A percentile compares a stretch with the other conserved stretches of the same genome.
Evolutionary conservation across 2,329 filamentous ascomycete species (phyloP).

Genomic region (Colletotrichum lini): DNA sequence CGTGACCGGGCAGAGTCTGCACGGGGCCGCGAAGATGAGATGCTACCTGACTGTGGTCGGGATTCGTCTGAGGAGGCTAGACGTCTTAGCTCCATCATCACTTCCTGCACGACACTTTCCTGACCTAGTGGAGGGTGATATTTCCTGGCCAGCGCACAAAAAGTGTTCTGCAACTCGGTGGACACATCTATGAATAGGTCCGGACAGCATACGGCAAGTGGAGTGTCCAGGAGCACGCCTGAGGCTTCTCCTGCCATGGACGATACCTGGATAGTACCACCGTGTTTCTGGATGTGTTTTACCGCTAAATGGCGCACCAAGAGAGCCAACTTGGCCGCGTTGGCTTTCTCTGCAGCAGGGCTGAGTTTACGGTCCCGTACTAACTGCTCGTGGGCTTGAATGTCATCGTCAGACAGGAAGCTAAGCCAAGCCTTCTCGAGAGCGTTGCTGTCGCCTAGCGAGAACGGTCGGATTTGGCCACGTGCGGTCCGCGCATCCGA

Average conservation of each 20-base stretch:
- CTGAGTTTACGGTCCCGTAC: constrained; percentile 51
- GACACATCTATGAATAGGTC: constrained; percentile 63
- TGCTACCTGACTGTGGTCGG: background rate
- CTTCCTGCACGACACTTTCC: constrained; percentile 61
- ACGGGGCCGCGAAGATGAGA: constrained; percentile 15
- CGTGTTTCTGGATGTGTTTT: constrained; percentile 64
- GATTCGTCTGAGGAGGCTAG: constrained; percentile 7
- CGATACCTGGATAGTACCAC: constrained; percentile 52
- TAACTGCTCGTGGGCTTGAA: constrained; percentile 62
- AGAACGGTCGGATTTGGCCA: constrained; percentile 82
- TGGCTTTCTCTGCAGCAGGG: constrained; percentile 51
- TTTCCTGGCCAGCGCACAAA: constrained; percentile 64
- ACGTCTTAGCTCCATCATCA: constrained; percentile 53
- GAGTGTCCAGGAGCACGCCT: constrained; percentile 49
- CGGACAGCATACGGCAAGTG: constrained; percentile 62
- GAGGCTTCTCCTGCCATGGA: constrained; percentile 49
- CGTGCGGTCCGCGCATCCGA: constrained; percentile 67
- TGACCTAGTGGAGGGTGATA: constrained; percentile 56
- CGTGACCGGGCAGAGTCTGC: constrained; percentile 38
- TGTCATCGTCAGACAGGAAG: constrained; percentile 66
- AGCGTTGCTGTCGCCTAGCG: constrained; percentile 81
- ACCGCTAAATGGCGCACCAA: constrained; percentile 61
- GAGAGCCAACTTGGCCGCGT: constrained; percentile 53
- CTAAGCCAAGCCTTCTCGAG: constrained; percentile 84
- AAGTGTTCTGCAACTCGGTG: constrained; percentile 62